These are phyloP conservation scores for Colletotrichum spaethianum DNA, from an alignment of 2,329 filamentous ascomycete genomes.

Conservation along the genomic window DNA sequence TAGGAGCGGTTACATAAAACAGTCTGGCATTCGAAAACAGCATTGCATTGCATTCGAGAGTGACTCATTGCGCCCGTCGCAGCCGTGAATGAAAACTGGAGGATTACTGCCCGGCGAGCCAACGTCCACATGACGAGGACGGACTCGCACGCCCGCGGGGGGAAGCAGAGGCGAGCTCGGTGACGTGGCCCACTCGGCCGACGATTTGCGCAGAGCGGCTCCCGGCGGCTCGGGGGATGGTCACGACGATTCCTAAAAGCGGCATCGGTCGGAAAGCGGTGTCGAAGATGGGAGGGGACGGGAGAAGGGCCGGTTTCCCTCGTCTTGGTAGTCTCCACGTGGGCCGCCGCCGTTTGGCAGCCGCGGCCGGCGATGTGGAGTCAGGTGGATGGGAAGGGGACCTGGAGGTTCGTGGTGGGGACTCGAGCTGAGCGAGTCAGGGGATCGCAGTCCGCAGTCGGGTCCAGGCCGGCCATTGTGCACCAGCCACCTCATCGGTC, in stretches of 20 bases:
- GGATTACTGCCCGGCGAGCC: neutral
- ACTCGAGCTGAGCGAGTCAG: neutral
- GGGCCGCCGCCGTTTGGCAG: neutral
- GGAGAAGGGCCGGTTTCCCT: neutral
- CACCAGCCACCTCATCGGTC: constrained; percentile 12
- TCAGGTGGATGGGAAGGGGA: neutral
- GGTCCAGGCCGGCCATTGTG: neutral
- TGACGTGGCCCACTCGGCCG: neutral
- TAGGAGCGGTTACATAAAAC: neutral
- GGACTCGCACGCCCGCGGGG: neutral
- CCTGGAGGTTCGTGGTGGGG: neutral
- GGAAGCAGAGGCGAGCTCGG: neutral
- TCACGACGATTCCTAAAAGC: neutral
- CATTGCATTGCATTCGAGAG: neutral
- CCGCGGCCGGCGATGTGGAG: neutral
- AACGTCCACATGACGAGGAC: neutral
- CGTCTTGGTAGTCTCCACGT: neutral
- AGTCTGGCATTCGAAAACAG: too few species aligned
- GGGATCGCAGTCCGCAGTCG: neutral
- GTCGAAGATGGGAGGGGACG: neutral
- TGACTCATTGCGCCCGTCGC: neutral
- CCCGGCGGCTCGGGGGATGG: neutral
- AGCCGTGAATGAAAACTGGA: too few species aligned
- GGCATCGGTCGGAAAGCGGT: neutral
- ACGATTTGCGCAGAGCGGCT: neutral